Evolutionary conservation across 2,329 filamentous ascomycete species (phyloP), one percentile per base, ranked within the genome.

Genomic region (Colletotrichum karsti): DNA sequence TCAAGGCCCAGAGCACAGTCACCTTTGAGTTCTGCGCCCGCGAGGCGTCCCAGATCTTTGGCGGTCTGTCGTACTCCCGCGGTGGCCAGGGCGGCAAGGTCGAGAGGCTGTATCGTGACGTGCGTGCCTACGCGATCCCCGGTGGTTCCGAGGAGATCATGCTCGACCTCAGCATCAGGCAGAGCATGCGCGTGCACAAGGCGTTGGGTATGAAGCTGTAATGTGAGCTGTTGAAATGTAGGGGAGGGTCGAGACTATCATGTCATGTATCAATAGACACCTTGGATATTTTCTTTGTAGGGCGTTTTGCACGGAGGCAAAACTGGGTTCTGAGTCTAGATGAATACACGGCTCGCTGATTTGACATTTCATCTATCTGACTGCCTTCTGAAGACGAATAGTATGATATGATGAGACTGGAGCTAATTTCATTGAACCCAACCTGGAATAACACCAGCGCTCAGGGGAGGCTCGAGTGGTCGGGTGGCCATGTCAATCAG

Each of bases 141-240:
- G 96, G 96, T 75, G 96, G 96, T 24, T 94, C 91, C 72, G 95
- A 99, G 84, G 96, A 99, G 87, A 99, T 99, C 72, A 99, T 99
- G 96, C 84, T 98, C 72, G 96, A 99, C 80, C 81, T 99, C 76
- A 97, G 93, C 82, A 97, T 99, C 80, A 88, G 95, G 74, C 95
- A 98, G 86, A 92, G 91, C 70, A 79, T 97, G 85, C 91, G 90
- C 79, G 96, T 99, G 62, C 93, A 94, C 74, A 91, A 98, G 87
- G 91, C 91, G 70, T 85, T 97, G 79, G 96, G 96, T 9, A 98
- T 98, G 95, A 99, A 98, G 88, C 78, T 99, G 79, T 98, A 90
- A 59, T 78, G 39, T 24, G 3, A n/a, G n/a, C n/a, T n/a, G n/a
- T n/a, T 15, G 37, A 46, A 24, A 35, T 50, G 10, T 28, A 10